phyloP scores from a whole-genome alignment of 2,329 filamentous ascomycete genomes.

The Colletotrichum shisoi region DNA sequence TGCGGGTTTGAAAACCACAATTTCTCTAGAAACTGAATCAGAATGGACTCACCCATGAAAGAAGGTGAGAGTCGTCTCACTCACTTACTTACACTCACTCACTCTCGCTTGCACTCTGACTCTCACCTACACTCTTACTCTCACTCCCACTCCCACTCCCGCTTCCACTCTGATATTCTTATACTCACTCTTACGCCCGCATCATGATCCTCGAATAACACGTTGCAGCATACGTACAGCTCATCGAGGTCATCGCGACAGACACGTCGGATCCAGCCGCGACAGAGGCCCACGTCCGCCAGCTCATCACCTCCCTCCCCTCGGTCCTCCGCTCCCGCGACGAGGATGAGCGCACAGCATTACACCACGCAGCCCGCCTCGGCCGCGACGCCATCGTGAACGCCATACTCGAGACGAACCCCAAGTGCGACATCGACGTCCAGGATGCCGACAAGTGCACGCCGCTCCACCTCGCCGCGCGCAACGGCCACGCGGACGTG shows the following conservation, averaged over 20 bases:
- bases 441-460: slow-evolving; percentile 36
- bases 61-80: slow-evolving; percentile 24
- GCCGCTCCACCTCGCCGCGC: slow-evolving; percentile 38
- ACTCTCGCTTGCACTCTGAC: too few species aligned
- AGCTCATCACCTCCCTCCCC: slow-evolving; percentile 38
- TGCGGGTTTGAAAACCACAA: too few species aligned
- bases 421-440: slow-evolving; percentile 31
- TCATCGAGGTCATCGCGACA: slow-evolving; percentile 36
- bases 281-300: slow-evolving; percentile 32
- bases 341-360: slow-evolving; percentile 33
- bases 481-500: slow-evolving; percentile 37
- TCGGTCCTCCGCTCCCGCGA: slow-evolving; percentile 37
- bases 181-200: neutral
- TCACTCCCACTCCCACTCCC: too few species aligned
- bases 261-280: slow-evolving; percentile 16
- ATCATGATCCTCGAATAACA: slow-evolving; percentile 2
- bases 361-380: slow-evolving; percentile 38
- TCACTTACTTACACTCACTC: too few species aligned
- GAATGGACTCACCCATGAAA: slow-evolving; percentile 39
- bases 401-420: slow-evolving; percentile 32
- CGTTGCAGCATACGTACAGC: slow-evolving; percentile 32
- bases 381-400: slow-evolving; percentile 30
- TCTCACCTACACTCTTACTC: too few species aligned
- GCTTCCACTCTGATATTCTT: too few species aligned
- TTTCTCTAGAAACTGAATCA: neutral